These are phyloP conservation scores for Luffa acutangula DNA, from an alignment of 306 rosid species.

Conservation along the genomic window DNA sequence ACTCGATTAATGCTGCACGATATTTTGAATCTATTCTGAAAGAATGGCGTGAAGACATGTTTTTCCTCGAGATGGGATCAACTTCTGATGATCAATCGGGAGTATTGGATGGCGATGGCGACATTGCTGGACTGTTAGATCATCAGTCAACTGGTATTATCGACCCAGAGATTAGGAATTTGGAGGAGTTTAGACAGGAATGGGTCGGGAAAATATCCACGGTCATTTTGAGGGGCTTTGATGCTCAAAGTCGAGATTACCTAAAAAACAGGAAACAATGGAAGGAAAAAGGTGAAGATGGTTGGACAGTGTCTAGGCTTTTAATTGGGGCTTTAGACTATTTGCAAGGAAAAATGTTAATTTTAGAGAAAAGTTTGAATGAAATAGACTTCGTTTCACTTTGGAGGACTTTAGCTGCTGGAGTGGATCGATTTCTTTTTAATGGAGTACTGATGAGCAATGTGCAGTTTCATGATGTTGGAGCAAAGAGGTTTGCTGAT, in stretches of 20 bases:
- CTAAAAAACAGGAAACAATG: conserved; percentile 75
- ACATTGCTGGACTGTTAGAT: conserved; percentile 14
- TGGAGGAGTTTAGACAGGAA: conserved; percentile 55
- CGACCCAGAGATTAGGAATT: conserved; percentile 48
- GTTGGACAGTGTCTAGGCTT: conserved; percentile 67
- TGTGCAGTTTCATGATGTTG: conserved; percentile 49
- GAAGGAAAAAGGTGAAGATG: conserved; percentile 72
- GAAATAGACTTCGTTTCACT: conserved; percentile 54
- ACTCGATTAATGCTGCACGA: conserved; percentile 70
- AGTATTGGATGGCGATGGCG: conserved; percentile 14
- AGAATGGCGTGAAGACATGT: conserved; percentile 82
- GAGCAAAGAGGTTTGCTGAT: conserved; percentile 53
- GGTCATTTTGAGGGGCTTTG: conserved; percentile 81
- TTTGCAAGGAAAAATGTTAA: conserved; percentile 51
- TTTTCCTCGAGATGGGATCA: conserved; percentile 68
- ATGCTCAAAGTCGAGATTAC: conserved; percentile 60
- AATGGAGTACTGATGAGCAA: conserved; percentile 44
- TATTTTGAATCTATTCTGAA: conserved; percentile 58
- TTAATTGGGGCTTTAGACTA: conserved; percentile 63
- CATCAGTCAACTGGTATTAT: conserved; percentile 39
- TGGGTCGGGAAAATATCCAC: conserved; percentile 74
- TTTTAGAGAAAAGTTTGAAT: conserved; percentile 54
- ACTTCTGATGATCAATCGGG: conserved; percentile 23
- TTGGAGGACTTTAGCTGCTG: conserved; percentile 86
- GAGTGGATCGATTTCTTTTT: conserved; percentile 53